Evolutionary conservation across 2,329 filamentous ascomycete species (phyloP).

Genomic region (Cadophora luteo-olivacea): DNA sequence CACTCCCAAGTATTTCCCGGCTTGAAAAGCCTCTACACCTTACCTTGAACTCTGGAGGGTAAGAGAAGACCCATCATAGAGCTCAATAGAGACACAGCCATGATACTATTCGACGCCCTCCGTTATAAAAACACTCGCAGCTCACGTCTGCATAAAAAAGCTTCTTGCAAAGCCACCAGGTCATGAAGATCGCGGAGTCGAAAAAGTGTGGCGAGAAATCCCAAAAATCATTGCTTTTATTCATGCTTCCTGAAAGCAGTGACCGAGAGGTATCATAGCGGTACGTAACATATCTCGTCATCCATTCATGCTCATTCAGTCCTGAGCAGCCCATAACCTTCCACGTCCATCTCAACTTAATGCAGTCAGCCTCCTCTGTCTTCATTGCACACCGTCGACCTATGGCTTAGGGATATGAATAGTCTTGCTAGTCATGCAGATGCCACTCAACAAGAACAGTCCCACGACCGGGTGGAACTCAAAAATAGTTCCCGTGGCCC

Average conservation of each 20-base stretch:
- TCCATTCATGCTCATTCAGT: background rate
- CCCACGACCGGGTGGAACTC: slow-evolving; percentile 86
- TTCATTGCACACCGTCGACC: slow-evolving; percentile 21
- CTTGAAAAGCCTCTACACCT: no score
- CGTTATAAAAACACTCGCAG: background rate
- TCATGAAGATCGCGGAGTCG: background rate
- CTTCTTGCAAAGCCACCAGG: background rate
- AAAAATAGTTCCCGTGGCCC: slow-evolving; percentile 68
- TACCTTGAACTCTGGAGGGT: no score
- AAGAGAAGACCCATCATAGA: no score
- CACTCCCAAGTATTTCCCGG: no score
- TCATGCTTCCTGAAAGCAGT: background rate
- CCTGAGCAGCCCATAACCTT: background rate
- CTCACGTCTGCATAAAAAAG: background rate
- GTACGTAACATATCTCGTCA: slow-evolving; percentile 22
- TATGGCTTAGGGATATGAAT: slow-evolving; percentile 92
- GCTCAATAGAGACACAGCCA: no score
- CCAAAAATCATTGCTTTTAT: slow-evolving; percentile 21
- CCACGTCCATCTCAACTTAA: background rate
- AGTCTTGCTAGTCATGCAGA: slow-evolving; percentile 93
- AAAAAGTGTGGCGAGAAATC: background rate
- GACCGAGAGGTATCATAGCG: background rate
- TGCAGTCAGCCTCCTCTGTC: background rate
- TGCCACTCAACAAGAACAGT: slow-evolving; percentile 88
- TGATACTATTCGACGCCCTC: no score